These are phyloP conservation scores for Polytrichum formosum DNA, from an alignment of 225 moss, liverwort and hornwort genomes.

Conservation along the genomic window DNA sequence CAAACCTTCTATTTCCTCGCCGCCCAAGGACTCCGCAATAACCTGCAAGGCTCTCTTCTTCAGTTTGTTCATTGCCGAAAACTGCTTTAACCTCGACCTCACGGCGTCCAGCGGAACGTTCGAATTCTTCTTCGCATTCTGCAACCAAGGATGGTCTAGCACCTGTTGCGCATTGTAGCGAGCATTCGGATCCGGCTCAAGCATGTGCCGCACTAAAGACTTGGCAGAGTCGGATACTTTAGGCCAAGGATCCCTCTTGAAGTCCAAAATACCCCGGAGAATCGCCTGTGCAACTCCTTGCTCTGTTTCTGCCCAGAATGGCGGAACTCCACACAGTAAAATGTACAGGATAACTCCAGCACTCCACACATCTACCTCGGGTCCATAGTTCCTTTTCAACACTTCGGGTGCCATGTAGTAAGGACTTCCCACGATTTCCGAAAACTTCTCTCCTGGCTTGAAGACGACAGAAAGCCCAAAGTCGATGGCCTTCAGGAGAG, in stretches of 20 bases:
- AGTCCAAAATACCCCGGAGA: slow-evolving; percentile 76
- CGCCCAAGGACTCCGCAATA: slow-evolving; percentile 72
- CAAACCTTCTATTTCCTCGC: slow-evolving; percentile 70
- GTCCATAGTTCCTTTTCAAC: slow-evolving; percentile 83
- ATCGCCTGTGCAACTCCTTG: slow-evolving; percentile 91
- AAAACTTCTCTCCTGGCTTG: slow-evolving; percentile 60
- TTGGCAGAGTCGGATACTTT: slow-evolving; percentile 78
- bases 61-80: slow-evolving; percentile 81
- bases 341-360: slow-evolving; percentile 89
- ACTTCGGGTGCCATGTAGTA: slow-evolving; percentile 93
- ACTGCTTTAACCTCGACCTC: slow-evolving; percentile 71
- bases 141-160: slow-evolving; percentile 75
- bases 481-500: slow-evolving; percentile 70
- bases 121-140: slow-evolving; percentile 61
- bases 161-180: slow-evolving; percentile 72
- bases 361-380: slow-evolving; percentile 95
- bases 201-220: slow-evolving; percentile 69
- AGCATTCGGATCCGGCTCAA: slow-evolving; percentile 64
- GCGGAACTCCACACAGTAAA: slow-evolving; percentile 82
- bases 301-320: slow-evolving; percentile 90
- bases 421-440: slow-evolving; percentile 71
- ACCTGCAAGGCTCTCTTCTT: slow-evolving; percentile 81
- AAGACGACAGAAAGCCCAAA: slow-evolving; percentile 73
- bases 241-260: slow-evolving; percentile 89
- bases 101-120: slow-evolving; percentile 70